Base-by-base conservation (phyloP, 2,329 filamentous ascomycete genomes). In the Microthyrium microscopicum region DNA sequence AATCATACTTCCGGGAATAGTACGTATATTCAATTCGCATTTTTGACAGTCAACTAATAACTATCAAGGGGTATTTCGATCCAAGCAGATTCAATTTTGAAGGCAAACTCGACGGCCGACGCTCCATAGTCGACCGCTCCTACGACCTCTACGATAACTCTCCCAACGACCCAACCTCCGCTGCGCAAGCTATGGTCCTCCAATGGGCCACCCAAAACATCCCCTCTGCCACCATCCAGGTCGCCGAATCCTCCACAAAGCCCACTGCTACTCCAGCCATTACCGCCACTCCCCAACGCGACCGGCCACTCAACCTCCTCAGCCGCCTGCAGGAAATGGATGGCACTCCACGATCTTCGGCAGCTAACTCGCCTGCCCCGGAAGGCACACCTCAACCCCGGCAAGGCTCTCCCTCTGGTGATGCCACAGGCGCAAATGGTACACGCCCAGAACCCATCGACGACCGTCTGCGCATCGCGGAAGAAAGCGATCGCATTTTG, bases 121-220 rank as follows among this genome's bases (percentile, higher is more conserved):
- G 83, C 42, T 84, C 77, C 47, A 63, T 95, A 16, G 73, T 95
- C 20, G 76, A 82, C 35, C 77, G 81, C 24, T 94, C 87, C 0
- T 84, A 85, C 46, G 92, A 98, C 50, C 73, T 91, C 9, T 98
- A 98, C 53, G 89, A 95, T 40, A 75, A 78, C 19, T 78, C 87
- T 9, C 82, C 85, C 1, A 92, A 95, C 51, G 89, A 98, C 49
- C 89, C 89, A 1, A 61, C 74, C 2, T 93, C 89, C 0, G 66
- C 75, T 6, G 87, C 89, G 4, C 89, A 98, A 55, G 62, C 82
- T 6, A 76, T 67, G 28, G 64, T 77, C 20, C 56, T 73, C 40
- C 59, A 64, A 24, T 57, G 60, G 25, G 64, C 67, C 34, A 61
- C 49, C 8, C 53, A 57, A 12, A 55, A 55, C 39, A 43, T 51